These are phyloP conservation scores for Aureobasidium sp. DNA, from an alignment of 2,329 filamentous ascomycete species.

Conservation along the genomic window DNA sequence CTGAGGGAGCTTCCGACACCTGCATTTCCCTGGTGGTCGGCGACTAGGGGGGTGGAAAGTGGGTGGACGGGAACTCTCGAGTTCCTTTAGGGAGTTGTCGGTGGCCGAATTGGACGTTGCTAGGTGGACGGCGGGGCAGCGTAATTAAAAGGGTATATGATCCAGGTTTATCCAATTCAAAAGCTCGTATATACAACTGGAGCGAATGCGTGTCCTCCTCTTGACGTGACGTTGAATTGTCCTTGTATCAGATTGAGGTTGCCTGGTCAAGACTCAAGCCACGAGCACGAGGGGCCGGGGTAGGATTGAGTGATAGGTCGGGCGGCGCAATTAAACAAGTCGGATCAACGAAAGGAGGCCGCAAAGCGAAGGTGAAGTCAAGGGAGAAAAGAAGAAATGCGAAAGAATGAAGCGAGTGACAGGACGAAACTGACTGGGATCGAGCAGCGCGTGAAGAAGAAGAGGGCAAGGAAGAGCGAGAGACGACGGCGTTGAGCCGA, in stretches of 20 bases:
- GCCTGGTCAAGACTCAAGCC: background rate
- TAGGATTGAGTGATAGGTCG: background rate
- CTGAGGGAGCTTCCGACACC: slow-evolving; percentile 62
- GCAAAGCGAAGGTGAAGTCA: background rate
- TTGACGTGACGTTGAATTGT: slow-evolving; percentile 8
- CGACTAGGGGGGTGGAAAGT: background rate
- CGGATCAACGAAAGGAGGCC: slow-evolving; percentile 2
- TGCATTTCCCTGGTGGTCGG: slow-evolving; percentile 55
- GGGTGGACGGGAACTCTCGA: background rate
- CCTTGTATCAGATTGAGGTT: slow-evolving; percentile 13
- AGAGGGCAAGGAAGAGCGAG: slow-evolving; percentile 3
- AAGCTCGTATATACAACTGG: slow-evolving; percentile 11
- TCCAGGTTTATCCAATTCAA: slow-evolving; percentile 6
- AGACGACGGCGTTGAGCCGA: slow-evolving; percentile 8
- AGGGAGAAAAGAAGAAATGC: slow-evolving; percentile 12
- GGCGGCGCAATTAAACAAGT: slow-evolving; percentile 6
- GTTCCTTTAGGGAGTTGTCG: background rate
- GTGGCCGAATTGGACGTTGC: background rate
- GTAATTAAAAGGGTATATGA: slow-evolving; percentile 14
- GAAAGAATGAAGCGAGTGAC: slow-evolving; percentile 12
- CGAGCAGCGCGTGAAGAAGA: slow-evolving; percentile 10
- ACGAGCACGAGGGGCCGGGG: background rate
- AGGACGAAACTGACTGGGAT: background rate
- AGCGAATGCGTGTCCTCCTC: slow-evolving; percentile 10
- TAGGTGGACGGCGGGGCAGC: background rate